Base-by-base conservation (phyloP, 495 filamentous ascomycete species). In the Penicillium psychrofluorescens region DNA sequence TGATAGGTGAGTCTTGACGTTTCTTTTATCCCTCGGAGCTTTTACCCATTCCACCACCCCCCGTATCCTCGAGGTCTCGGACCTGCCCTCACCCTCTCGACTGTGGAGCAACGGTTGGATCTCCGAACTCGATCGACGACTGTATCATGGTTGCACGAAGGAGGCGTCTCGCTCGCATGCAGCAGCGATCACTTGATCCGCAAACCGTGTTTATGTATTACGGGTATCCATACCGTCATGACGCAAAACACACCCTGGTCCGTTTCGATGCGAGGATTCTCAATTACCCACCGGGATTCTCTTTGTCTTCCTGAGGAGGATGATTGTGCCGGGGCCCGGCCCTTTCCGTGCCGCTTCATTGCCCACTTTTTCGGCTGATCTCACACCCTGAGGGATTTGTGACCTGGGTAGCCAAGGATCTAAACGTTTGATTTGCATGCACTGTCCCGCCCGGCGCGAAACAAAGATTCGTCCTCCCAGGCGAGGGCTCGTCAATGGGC, bases 1-100 rank as follows among this genome's bases (percentile, higher is more conserved):
- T 64, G 88, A 96, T 77, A 90, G 87, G 90, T 96, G 80, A 83
- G 90, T 79, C 22, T 22, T 22, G 22, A 22, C 22, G 22, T 22
- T 45, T 40, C 38, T 45, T 28, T 41, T 51, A 51, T 50, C 41
- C 49, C 39, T 52, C 36, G 41, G 40, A 45, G 45, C 33, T 40
- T 53, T 49, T 36, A 61, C 53, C 40, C 40, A 50, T 47, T 63
- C 47, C 46, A 48, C 48, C 46, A 43, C 36, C 48, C 41, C 51
- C 49, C 41, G 41, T 55, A 41, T 43, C 43, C 33, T 53, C 55
- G 46, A 45, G 54, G 54, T 45, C 54, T 60, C 51, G 39, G 51
- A 44, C 54, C 54, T 49, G 34, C 46, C 43, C 32, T 49, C 38
- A 49, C 45, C 54, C 44, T 38, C 49, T 46, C 35, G 57, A 45